A percentile compares a stretch with the other conserved stretches of the same genome.
Evolutionary conservation across 2,329 filamentous ascomycete genomes (phyloP).

Genomic region (Stachybotrys echinatus): DNA sequence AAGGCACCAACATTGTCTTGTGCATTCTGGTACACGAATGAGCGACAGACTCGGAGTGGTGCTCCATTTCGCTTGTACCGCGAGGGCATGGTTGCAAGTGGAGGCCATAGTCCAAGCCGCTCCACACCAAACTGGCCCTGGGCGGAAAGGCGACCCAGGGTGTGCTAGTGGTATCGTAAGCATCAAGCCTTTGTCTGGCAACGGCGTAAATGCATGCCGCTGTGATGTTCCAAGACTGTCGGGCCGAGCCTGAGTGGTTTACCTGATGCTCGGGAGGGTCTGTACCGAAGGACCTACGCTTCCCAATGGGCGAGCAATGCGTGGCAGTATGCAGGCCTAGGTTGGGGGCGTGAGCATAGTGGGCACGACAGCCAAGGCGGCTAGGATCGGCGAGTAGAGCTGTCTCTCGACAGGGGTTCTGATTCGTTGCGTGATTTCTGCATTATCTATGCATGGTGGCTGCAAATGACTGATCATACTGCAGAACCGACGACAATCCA

Average conservation of each 20-base stretch:
- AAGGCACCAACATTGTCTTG: neutral
- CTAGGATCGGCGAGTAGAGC: neutral
- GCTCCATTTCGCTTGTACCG: neutral
- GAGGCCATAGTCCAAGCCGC: neutral
- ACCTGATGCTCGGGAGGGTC: neutral
- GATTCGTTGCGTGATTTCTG: neutral
- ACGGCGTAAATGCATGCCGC: neutral
- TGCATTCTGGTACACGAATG: neutral
- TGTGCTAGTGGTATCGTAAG: neutral
- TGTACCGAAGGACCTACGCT: neutral
- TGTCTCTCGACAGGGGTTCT: neutral
- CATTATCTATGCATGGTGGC: neutral
- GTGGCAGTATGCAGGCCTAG: neutral
- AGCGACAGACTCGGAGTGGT: neutral
- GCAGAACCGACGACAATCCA: neutral
- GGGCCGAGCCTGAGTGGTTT: neutral
- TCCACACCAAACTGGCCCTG: neutral
- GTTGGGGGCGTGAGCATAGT: neutral
- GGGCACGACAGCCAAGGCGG: neutral
- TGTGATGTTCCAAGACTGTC: neutral
- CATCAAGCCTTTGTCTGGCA: too few species aligned
- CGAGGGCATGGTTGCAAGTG: neutral
- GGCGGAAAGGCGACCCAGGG: neutral
- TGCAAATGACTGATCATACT: neutral
- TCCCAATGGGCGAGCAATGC: neutral